phyloP scores from a whole-genome alignment of 305 asterid genomes.

The Solanum chacoense region DNA sequence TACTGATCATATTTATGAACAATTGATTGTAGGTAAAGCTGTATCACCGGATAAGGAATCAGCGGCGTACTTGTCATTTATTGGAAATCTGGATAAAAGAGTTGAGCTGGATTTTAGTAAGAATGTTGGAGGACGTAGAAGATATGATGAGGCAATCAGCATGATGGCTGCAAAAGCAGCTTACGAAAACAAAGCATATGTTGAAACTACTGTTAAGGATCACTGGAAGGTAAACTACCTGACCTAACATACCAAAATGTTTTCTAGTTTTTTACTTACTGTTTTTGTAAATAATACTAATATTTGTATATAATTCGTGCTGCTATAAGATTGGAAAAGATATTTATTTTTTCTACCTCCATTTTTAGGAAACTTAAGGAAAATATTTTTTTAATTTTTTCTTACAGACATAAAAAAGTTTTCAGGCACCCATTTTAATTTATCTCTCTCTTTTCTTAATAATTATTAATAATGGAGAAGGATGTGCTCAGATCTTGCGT shows the following conservation, averaged over 20 bases:
- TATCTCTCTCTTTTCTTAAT: background rate
- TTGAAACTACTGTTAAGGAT: constrained; percentile 21
- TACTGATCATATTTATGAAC: background rate
- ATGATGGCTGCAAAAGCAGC: constrained; percentile 59
- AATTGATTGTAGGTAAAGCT: constrained; percentile 8
- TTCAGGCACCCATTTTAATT: background rate
- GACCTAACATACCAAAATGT: background rate
- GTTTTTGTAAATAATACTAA: background rate
- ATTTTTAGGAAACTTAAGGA: background rate
- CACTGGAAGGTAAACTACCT: constrained; percentile 37
- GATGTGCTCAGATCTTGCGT: background rate
- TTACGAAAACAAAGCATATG: constrained; percentile 38
- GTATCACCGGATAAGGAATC: constrained; percentile 8
- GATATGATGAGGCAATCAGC: constrained; percentile 24
- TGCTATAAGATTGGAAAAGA: background rate
- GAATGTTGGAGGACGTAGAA: constrained; percentile 1
- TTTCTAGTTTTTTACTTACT: background rate
- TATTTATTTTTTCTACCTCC: background rate
- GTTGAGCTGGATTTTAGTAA: constrained; percentile 5
- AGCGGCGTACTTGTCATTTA: background rate
- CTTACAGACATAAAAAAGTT: background rate
- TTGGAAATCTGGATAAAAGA: constrained; percentile 12
- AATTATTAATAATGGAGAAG: background rate
- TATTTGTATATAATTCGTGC: background rate
- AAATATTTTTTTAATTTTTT: background rate